Conservation (phyloP, 2,329 filamentous ascomycete genomes). For the Alternaria brassicae region DNA sequence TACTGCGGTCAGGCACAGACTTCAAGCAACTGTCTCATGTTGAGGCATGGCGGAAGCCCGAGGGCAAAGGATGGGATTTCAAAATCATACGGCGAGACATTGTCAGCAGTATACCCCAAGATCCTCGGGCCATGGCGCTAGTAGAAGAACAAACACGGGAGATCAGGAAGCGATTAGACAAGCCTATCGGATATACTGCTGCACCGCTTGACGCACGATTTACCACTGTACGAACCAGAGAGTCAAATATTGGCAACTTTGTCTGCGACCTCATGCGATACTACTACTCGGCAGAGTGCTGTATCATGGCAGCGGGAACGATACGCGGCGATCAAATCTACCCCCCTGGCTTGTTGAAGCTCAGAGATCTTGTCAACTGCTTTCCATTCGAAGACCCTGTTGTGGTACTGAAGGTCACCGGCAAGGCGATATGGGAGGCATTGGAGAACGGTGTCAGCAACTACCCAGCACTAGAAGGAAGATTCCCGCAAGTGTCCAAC, state of each 20-base stretch:
- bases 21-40: constrained; percentile 94
- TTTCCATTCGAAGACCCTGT: constrained; percentile 94
- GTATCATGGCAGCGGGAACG: constrained; percentile 83
- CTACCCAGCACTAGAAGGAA: constrained; percentile 81
- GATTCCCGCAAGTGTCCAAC: constrained; percentile 87
- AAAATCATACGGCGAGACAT: constrained; percentile 78
- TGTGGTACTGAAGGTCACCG: constrained; percentile 75
- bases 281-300: constrained; percentile 81
- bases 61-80: constrained; percentile 73
- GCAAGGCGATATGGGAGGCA: constrained; percentile 76
- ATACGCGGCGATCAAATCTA: constrained; percentile 91
- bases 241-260: constrained; percentile 90
- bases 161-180: constrained; percentile 78
- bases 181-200: constrained; percentile 80
- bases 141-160: constrained; percentile 74
- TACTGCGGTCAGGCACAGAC: constrained; percentile 86
- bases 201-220: constrained; percentile 86
- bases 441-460: constrained; percentile 82
- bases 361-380: constrained; percentile 86
- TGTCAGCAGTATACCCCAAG: constrained; percentile 70
- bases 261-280: constrained; percentile 90
- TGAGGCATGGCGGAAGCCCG: constrained; percentile 69
- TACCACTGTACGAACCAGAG: constrained; percentile 75
- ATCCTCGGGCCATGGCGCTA: constrained; percentile 66
- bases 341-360: constrained; percentile 75